phyloP scores from a whole-genome alignment of 2,329 filamentous ascomycete species.

The Cryphonectria radicalis region DNA sequence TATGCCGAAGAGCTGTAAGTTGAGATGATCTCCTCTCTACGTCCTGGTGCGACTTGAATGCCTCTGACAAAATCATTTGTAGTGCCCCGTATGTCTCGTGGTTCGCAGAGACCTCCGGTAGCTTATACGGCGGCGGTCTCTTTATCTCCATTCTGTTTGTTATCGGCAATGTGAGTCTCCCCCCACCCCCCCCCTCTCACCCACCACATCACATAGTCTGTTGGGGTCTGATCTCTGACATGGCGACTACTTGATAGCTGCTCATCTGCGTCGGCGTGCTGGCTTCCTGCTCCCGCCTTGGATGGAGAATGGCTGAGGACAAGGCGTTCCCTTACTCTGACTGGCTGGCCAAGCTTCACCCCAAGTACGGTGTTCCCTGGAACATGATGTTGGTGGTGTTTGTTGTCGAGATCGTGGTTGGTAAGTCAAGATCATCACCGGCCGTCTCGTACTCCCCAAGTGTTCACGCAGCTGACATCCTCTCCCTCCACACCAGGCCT shows the following conservation, averaged over 20 bases:
- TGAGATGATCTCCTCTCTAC: not conserved
- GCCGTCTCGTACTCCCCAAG: not conserved
- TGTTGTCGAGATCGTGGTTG: slow-evolving; percentile 8
- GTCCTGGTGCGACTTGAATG: no score
- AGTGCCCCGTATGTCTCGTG: slow-evolving; percentile 11
- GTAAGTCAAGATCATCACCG: not conserved
- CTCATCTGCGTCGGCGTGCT: slow-evolving; percentile 13
- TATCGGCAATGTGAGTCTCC: not conserved
- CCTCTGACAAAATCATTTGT: not conserved
- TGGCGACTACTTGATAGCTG: not conserved
- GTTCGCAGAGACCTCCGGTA: slow-evolving; percentile 7
- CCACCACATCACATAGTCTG: no score
- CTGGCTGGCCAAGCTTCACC: slow-evolving; percentile 9
- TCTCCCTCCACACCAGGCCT: not conserved
- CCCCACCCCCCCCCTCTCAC: no score
- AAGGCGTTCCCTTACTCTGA: slow-evolving; percentile 12
- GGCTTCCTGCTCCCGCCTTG: slow-evolving; percentile 9
- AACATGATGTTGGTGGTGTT: slow-evolving; percentile 14
- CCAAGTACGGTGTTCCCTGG: not conserved
- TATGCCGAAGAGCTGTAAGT: slow-evolving; percentile 9
- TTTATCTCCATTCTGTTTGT: slow-evolving; percentile 11
- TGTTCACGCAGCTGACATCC: not conserved
- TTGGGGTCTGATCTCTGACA: not conserved
- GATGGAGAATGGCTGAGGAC: slow-evolving; percentile 12
- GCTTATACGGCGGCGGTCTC: slow-evolving; percentile 4